phyloP scores from a whole-genome alignment of 257 asterid genomes.

The Mentha longifolia region DNA sequence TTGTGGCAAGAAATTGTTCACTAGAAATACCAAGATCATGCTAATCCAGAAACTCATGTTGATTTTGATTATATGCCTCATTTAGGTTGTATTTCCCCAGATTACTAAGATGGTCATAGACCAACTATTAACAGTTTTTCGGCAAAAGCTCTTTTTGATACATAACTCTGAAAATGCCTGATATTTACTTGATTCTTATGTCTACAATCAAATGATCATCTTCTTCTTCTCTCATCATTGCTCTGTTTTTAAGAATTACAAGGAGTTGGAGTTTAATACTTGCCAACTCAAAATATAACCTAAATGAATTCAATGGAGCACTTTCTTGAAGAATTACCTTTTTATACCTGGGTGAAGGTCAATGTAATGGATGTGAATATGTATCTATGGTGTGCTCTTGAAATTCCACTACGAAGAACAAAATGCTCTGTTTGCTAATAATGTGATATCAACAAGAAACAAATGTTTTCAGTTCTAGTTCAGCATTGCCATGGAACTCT shows the following conservation, averaged over 20 bases:
- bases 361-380: background rate
- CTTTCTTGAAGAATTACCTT: background rate
- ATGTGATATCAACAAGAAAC: slow-evolving; percentile 1
- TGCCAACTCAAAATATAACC: background rate
- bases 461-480: background rate
- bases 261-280: background rate
- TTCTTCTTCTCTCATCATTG: background rate
- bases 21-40: no score
- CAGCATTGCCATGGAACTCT: slow-evolving; percentile 1
- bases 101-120: background rate
- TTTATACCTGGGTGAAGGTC: slow-evolving; percentile 19
- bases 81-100: background rate
- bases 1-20: no score
- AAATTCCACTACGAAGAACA: background rate
- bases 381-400: slow-evolving; percentile 11
- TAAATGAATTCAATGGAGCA: background rate
- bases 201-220: slow-evolving; percentile 16
- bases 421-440: background rate
- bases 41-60: no score
- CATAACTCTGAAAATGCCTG: slow-evolving; percentile 7
- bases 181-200: background rate
- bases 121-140: background rate
- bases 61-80: background rate
- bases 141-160: background rate
- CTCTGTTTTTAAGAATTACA: background rate